Evolutionary conservation across 345 rosid genomes (phyloP).

Genomic region (Gynandropsis gynandra): DNA sequence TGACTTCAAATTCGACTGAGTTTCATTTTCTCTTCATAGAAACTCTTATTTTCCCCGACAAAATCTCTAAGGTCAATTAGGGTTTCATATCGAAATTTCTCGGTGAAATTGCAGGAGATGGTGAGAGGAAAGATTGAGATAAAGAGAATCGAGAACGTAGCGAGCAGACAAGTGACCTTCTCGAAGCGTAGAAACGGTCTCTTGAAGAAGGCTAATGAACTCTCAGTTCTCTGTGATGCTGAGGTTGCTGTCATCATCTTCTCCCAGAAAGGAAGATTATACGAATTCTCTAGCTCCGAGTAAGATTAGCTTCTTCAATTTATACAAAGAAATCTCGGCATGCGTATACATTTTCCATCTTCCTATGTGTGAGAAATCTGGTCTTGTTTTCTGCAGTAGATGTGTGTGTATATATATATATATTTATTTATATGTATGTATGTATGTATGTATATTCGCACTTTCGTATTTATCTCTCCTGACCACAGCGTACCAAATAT

Average conservation of each 20-base stretch:
- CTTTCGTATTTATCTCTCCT: conserved; percentile 2
- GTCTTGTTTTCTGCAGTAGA: conserved; percentile 5
- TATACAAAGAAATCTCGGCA: too few relatives aligned
- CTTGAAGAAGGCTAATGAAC: conserved; percentile 54
- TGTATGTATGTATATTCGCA: background rate
- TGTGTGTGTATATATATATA: background rate
- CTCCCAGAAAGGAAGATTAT: conserved; percentile 44
- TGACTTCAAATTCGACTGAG: conserved; percentile 1
- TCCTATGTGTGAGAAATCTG: background rate
- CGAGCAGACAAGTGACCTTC: conserved; percentile 57
- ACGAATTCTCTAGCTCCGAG: conserved; percentile 41
- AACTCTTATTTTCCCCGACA: background rate
- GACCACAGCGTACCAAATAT: conserved; percentile 18
- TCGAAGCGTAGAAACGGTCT: conserved; percentile 47
- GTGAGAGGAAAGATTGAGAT: conserved; percentile 52
- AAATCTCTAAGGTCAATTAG: conserved; percentile 9
- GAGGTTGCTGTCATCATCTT: conserved; percentile 46
- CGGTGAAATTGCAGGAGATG: conserved; percentile 27
- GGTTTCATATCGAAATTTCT: conserved; percentile 15
- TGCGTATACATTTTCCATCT: too few relatives aligned
- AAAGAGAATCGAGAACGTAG: conserved; percentile 44
- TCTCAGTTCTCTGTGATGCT: conserved; percentile 50
- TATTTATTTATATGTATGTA: background rate
- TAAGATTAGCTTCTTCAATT: conserved; percentile 19
- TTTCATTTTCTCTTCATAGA: background rate